Evolutionary conservation across 2,329 filamentous ascomycete species (phyloP), one percentile per base, ranked within the genome.

Genomic region (Truncatella angustata): DNA sequence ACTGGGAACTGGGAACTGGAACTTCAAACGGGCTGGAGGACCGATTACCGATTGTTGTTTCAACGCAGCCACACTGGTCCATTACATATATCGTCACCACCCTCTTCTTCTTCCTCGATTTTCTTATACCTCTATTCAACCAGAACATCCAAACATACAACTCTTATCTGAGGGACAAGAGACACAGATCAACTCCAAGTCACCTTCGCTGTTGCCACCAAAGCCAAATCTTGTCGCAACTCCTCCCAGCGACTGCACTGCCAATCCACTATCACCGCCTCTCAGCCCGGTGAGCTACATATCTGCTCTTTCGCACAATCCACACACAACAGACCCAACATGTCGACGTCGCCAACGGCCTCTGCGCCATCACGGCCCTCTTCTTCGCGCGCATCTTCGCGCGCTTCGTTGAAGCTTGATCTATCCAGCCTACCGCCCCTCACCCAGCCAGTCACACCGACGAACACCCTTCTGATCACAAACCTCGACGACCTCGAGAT

Each of bases 391-490:
- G 64, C 54, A 21, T 79, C 79, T 10, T 78, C 77, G 48, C 67
- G 68, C 55, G 70, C 74, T 43, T 79, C 74, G 61, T 81, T 91
- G 52, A 86, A 84, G 20, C 80, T 94, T 63, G 89, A 93, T 66
- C 81, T 93, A 42, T 87, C 87, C 56, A 81, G 78, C 64, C 73
- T 93, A 37, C 88, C 90, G 46, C 81, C 87, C 32, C 77, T 90
- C 51, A 76, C 77, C 37, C 80, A 84, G 65, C 88, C 89, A n/a
- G 85, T 88, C 23, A 82, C 86, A 50, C 87, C 88, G 5, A 88
- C 87, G 59, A 94, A 94, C 75, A 94, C 90, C 0, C 84, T 94
- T 52, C 83, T 94, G 64, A 87, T 94, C 66, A 94, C 90, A 63
- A 91, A 91, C 73, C 82, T 94, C 54, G 75, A 85, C 64, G 82